Conservation (phyloP, 495 filamentous ascomycete genomes). For the Talaromyces borbonicus region DNA sequence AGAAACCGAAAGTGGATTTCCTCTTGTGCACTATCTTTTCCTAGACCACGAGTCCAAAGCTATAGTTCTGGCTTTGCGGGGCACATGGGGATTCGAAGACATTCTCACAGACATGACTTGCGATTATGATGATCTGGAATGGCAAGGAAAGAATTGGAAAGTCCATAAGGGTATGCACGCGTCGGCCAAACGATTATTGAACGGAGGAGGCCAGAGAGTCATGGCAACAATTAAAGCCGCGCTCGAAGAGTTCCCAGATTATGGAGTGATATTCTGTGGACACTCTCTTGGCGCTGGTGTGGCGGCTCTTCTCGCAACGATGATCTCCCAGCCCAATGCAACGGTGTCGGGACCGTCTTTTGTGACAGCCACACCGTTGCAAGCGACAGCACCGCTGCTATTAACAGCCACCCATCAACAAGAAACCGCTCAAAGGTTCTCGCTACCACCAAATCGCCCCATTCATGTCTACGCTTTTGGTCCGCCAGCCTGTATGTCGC, state of each 20-base stretch:
- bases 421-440: conserved; percentile 24
- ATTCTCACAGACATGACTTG: conserved; percentile 74
- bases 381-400: conserved; percentile 28
- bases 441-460: conserved; percentile 53
- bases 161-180: conserved; percentile 81
- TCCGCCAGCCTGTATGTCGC: conserved; percentile 62
- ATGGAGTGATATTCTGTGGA: conserved; percentile 66
- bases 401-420: conserved; percentile 20
- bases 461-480: conserved; percentile 77
- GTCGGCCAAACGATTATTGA: conserved; percentile 59
- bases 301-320: conserved; percentile 61
- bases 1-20: conserved; percentile 61
- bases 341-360: conserved; percentile 45
- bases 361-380: conserved; percentile 33
- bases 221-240: conserved; percentile 61
- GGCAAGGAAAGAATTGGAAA: conserved; percentile 57
- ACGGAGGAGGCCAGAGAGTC: conserved; percentile 53
- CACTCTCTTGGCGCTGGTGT: conserved; percentile 72
- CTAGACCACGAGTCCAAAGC: conserved; percentile 71
- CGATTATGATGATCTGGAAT: conserved; percentile 63
- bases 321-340: conserved; percentile 54
- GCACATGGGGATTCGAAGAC: conserved; percentile 73
- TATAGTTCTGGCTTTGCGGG: conserved; percentile 64
- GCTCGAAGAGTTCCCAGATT: conserved; percentile 58
- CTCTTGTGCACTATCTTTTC: conserved; percentile 69